Evolutionary conservation across 768 basidiomycete species (phyloP), one percentile per base, ranked within the genome.

Genomic region (Suillus placidus): DNA sequence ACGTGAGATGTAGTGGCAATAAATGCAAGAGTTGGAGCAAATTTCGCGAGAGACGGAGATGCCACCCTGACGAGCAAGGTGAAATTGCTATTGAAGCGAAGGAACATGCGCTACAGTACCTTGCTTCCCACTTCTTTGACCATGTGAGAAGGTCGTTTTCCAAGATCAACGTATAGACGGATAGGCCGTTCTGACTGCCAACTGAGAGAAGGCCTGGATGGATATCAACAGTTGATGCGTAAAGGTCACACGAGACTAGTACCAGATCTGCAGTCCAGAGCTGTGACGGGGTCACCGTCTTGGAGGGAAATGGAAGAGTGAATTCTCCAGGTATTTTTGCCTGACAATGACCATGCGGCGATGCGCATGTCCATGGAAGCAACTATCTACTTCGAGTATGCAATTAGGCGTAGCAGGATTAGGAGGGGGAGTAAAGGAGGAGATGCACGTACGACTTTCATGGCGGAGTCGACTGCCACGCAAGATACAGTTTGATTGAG

Each of bases 71-170:
- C 20, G 20, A 38, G 61, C 52, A 60, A 61, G 65, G 65, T 72
- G 62, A 64, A 37, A 64, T 52, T 63, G 68, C 62, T 49, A 37
- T 64, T 60, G 63, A 34, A 52, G 56, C n/a, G 60, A 12, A 60
- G 49, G 62, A 40, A 64, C 16, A 56, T 32, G 43, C 51, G 32
- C 34, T 54, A 26, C 72, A 83, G 61, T 81, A 93, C 93, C 80
- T 71, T 61, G 81, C 77, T 23, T 81, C 81, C 93, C 93, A 95
- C 78, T 93, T 93, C 73, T 82, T 81, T 16, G 87, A 88, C 93
- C 93, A 95, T 0, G 88, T 91, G 18, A 88, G 91, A 20, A 94
- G 84, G 74, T 93, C 91, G 71, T 93, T 90, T 69, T 94, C 91
- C 37, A 92, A 81, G 63, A 90, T 87, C 35, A 94, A 79, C 3